Evolutionary conservation across 2,329 filamentous ascomycete species (phyloP).

Genomic region (Pochonia chlamydosporia): DNA sequence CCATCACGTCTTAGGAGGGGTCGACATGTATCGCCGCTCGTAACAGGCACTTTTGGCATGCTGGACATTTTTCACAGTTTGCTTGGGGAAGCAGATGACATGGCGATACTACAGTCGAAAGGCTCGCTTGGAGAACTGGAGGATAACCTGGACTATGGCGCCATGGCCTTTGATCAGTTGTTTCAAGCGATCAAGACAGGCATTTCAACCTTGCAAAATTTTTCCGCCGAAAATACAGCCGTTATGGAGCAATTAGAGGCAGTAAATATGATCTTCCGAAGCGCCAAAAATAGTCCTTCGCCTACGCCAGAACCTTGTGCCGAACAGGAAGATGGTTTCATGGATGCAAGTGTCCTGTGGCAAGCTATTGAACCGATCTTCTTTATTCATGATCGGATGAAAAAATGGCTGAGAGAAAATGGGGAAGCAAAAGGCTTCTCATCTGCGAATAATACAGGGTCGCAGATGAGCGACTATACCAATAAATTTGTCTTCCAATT

Average conservation of each 20-base stretch:
- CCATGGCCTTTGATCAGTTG: constrained; percentile 25
- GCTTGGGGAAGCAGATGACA: constrained; percentile 42
- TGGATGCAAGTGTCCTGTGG: constrained; percentile 50
- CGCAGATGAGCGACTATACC: constrained; percentile 59
- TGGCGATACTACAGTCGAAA: constrained; percentile 42
- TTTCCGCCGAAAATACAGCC: constrained; percentile 16
- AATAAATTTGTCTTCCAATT: constrained; percentile 85
- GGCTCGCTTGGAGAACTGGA: constrained; percentile 66
- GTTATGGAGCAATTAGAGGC: constrained; percentile 20
- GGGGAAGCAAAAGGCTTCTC: constrained; percentile 34
- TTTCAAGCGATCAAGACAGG: constrained; percentile 20
- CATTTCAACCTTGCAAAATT: constrained; percentile 17
- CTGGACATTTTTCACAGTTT: constrained; percentile 69
- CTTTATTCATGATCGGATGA: constrained; percentile 42
- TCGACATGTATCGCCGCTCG: constrained; percentile 60
- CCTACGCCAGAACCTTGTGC: constrained; percentile 10
- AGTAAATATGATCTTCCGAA: constrained; percentile 19
- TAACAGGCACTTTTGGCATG: constrained; percentile 50
- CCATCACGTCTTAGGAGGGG: constrained; percentile 46
- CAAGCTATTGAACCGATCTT: constrained; percentile 80
- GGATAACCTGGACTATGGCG: constrained; percentile 61
- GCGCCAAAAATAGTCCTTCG: constrained; percentile 15
- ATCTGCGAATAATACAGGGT: constrained; percentile 12
- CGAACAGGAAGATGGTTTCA: constrained; percentile 5
- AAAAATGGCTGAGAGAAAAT: constrained; percentile 60